Percentiles rank a stretch among this genome's conserved stretches.
Conservation (phyloP, 306 rosid genomes). For the Cyclanthera cordifolia region DNA sequence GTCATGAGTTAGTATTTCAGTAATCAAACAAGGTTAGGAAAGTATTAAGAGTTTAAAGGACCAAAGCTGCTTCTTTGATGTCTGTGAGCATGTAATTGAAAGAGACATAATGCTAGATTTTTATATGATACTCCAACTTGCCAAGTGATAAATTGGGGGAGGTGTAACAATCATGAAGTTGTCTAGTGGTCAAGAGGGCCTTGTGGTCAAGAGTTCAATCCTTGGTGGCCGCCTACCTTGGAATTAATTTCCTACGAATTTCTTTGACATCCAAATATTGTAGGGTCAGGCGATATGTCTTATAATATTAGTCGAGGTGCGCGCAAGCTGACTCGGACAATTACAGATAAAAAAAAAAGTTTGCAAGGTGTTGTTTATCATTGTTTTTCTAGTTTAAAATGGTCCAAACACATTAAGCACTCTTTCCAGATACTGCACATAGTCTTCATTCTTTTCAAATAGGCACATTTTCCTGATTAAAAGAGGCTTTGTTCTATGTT, state of each 20-base stretch:
- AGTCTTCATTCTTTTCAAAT: not conserved
- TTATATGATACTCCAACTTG: not conserved
- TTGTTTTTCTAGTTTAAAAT: not conserved
- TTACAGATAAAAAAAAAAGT: no score
- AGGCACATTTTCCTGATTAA: not conserved
- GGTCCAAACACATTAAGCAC: not conserved
- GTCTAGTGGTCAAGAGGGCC: no score
- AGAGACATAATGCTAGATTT: not conserved
- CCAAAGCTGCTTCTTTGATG: not conserved
- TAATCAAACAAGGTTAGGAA: not conserved
- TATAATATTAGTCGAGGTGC: no score
- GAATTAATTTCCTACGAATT: no score
- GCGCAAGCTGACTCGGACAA: no score
- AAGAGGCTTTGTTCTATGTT: not conserved
- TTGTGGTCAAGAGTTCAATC: no score
- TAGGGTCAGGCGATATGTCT: no score
- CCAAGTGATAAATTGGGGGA: not conserved
- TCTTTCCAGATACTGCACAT: not conserved
- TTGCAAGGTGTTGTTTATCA: not conserved
- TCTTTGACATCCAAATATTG: no score
- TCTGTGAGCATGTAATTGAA: constrained; percentile 1
- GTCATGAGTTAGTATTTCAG: not conserved
- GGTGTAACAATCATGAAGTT: no score
- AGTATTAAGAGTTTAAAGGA: not conserved
- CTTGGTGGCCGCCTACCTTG: no score